Evolutionary conservation across 176 grass and related monocot species (phyloP), one percentile per base, ranked within the genome.

Genomic region (Cenchrus purpureus): DNA sequence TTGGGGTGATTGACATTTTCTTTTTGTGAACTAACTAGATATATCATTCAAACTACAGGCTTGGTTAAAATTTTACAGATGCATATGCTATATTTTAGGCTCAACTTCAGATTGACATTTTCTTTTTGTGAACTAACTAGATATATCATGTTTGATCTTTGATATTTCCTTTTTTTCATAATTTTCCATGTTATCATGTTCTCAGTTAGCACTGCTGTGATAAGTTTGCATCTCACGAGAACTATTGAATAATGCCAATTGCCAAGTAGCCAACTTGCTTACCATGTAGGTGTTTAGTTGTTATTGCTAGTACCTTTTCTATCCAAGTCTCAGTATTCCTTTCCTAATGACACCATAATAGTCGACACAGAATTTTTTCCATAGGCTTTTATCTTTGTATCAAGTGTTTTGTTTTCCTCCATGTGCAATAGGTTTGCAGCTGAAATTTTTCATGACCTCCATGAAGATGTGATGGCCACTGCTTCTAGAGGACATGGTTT

Each of bases 381-480:
- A 43, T 56, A 40, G 71, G 14, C 9, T 56, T 56, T 75, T 62
- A 70, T 46, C 49, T 81, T 75, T 48, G 6, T 50, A 64, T 22
- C 79, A 19, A 87, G 37, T 63, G 44, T 61, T 63, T 0, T 88
- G 28, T 59, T 85, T 34, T 11, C 69, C 20, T 80, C 69, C 72
- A 68, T 56, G 59, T 56, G 46, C 50, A 62, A 74, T 58, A 99
- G 97, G 87, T 99, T 99, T 86, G 97, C 97, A 32, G 93, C 93
- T 58, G 97, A 92, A 83, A 99, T 99, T 76, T 99, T 99, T 84
- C 91, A 94, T 77, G 93, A 94, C 65, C 89, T 99, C 85, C 97
- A 99, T 37, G 97, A 99, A 91, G 93, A 99, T 64, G 90, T 91
- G 58, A 94, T 99, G 97, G 86, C 87, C 20, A 91, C 86, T 64